Evolutionary conservation across 2,329 filamentous ascomycete genomes (phyloP).

Genomic region (Paracorniculantispora psalliotae): DNA sequence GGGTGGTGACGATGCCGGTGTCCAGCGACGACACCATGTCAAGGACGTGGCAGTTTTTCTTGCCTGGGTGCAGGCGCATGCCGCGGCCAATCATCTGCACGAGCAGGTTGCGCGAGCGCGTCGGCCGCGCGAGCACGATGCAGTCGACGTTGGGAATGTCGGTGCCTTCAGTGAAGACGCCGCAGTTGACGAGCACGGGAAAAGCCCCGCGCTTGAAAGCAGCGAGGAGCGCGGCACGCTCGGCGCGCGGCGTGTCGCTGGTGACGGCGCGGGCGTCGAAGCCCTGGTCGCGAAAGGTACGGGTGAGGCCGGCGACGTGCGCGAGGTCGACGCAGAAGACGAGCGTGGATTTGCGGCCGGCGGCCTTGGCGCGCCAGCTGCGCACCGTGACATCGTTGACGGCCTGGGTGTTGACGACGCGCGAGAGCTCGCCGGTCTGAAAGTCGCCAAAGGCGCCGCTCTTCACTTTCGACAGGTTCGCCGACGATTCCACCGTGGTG

Average conservation of each 20-base stretch:
- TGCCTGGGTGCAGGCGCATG: conserved; percentile 75
- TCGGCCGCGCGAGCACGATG: conserved; percentile 80
- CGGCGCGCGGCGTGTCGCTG: conserved; percentile 65
- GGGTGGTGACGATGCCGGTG: conserved; percentile 81
- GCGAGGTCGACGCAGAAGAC: conserved; percentile 90
- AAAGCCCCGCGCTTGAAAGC: conserved; percentile 56
- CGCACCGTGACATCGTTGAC: conserved; percentile 82
- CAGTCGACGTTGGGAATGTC: conserved; percentile 98
- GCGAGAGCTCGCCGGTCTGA: conserved; percentile 68
- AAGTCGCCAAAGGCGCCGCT: conserved; percentile 69
- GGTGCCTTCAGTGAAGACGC: conserved; percentile 94
- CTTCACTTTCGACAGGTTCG: conserved; percentile 68
- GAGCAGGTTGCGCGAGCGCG: conserved; percentile 84
- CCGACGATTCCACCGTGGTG: conserved; percentile 81
- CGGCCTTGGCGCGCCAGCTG: conserved; percentile 76
- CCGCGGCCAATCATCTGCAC: conserved; percentile 98
- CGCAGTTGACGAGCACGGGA: conserved; percentile 88
- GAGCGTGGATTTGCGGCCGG: conserved; percentile 72
- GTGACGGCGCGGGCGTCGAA: conserved; percentile 86
- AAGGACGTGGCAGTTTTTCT: conserved; percentile 87
- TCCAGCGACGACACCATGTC: conserved; percentile 88
- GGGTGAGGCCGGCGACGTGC: conserved; percentile 72
- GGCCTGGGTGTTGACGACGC: conserved; percentile 73
- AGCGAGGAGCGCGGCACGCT: conserved; percentile 53
- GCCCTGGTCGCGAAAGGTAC: conserved; percentile 69